Conservation (phyloP, 2,329 filamentous ascomycete genomes). For the Fusarium sp. region DNA sequence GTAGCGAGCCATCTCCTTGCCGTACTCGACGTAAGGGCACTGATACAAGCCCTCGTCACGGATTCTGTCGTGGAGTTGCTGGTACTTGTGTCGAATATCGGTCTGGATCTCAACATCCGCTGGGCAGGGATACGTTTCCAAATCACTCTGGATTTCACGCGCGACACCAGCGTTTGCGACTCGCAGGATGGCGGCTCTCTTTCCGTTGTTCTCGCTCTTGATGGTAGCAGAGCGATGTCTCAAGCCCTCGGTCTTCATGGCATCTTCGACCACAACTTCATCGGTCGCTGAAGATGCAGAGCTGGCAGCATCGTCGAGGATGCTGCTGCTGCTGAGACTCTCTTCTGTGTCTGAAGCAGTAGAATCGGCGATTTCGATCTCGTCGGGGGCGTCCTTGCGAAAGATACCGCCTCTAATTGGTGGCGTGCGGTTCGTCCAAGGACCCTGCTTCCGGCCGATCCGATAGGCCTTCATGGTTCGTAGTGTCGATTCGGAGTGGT, state of each 20-base stretch:
- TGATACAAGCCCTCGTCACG: slow-evolving; percentile 67
- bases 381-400: slow-evolving; percentile 31
- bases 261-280: slow-evolving; percentile 5
- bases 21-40: slow-evolving; percentile 69
- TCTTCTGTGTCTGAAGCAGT: slow-evolving; percentile 36
- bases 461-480: slow-evolving; percentile 69
- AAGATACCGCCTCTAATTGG: slow-evolving; percentile 66
- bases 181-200: slow-evolving; percentile 16
- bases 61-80: slow-evolving; percentile 64
- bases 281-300: slow-evolving; percentile 35
- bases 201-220: background rate
- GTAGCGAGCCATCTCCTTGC: slow-evolving; percentile 68
- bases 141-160: slow-evolving; percentile 49
- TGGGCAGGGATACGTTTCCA: slow-evolving; percentile 61
- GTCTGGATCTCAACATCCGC: slow-evolving; percentile 65
- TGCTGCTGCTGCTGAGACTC: slow-evolving; percentile 4
- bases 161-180: slow-evolving; percentile 41
- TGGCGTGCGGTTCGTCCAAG: slow-evolving; percentile 68
- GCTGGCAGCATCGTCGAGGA: slow-evolving; percentile 27
- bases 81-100: slow-evolving; percentile 66
- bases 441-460: slow-evolving; percentile 67
- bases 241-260: background rate
- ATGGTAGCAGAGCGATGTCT: slow-evolving; percentile 18
- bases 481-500: slow-evolving; percentile 65
- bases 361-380: slow-evolving; percentile 26